Conservation (phyloP, 208 protist genomes). For the Leishmania major region DNA sequence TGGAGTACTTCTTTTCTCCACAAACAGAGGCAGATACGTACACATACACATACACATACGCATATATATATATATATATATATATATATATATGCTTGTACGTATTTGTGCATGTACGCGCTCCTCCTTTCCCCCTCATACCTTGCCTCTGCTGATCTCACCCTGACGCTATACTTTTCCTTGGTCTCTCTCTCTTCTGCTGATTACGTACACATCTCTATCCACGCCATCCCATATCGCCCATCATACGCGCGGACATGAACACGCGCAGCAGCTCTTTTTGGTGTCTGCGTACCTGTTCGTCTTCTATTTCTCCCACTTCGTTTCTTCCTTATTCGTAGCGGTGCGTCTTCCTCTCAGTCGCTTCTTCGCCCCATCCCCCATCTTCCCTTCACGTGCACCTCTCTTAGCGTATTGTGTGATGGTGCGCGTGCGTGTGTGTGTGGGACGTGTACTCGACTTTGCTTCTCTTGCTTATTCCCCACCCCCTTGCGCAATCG, state of each 20-base stretch:
- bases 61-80: not conserved
- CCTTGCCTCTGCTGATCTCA: not conserved
- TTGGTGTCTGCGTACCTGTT: not conserved
- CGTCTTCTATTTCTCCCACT: not conserved
- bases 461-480: not conserved
- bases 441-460: not conserved
- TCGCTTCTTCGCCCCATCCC: not conserved
- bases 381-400: not conserved
- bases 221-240: not conserved
- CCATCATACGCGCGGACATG: not conserved
- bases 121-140: not conserved
- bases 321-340: not conserved
- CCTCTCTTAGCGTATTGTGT: not conserved
- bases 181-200: not conserved
- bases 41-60: not conserved
- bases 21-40: not conserved
- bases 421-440: not conserved
- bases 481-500: not conserved
- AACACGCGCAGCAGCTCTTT: not conserved
- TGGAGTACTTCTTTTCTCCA: not conserved
- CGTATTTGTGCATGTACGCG: not conserved
- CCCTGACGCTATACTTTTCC: not conserved
- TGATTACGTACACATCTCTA: not conserved
- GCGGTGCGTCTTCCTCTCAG: too few species aligned
- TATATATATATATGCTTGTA: not conserved